Evolutionary conservation across 225 moss, liverwort and hornwort species (phyloP).

Genomic region (Sphagnum tenellum): DNA sequence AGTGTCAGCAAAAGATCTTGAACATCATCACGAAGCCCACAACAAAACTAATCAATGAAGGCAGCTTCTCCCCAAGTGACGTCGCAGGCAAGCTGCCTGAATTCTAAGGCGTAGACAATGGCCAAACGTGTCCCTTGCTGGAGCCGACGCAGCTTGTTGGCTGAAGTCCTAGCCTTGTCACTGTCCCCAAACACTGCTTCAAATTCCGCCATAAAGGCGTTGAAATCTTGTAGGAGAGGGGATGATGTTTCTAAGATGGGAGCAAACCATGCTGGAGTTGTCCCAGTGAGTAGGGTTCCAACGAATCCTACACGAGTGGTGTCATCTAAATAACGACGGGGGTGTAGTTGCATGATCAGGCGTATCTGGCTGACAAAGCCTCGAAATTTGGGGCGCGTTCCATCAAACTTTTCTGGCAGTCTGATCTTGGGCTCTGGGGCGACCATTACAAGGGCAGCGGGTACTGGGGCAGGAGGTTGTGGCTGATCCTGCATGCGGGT

Average conservation of each 20-base stretch:
- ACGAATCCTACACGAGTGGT: not conserved
- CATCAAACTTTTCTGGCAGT: not conserved
- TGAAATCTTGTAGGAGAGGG: not conserved
- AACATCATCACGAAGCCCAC: conserved; percentile 3
- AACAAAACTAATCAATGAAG: not conserved
- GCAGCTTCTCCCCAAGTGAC: conserved; percentile 1
- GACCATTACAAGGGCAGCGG: no score
- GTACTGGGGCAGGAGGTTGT: no score
- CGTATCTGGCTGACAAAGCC: not conserved
- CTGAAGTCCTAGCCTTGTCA: not conserved
- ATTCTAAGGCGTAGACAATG: not conserved
- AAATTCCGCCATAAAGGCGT: not conserved
- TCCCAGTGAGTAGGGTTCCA: not conserved
- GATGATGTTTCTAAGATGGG: conserved; percentile 2
- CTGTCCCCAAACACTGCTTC: not conserved
- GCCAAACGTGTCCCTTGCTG: conserved; percentile 1
- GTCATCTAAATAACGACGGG: not conserved
- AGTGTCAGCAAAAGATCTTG: conserved; percentile 1
- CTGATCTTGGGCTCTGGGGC: not conserved
- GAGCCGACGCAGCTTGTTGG: not conserved
- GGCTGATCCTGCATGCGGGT: no score
- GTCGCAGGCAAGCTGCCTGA: conserved; percentile 1
- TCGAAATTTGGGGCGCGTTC: not conserved
- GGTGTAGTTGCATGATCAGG: not conserved
- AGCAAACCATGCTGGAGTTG: not conserved